phyloP scores from a whole-genome alignment of 192 early-diverging fungal genomes.

The Umbelopsis sp. region DNA sequence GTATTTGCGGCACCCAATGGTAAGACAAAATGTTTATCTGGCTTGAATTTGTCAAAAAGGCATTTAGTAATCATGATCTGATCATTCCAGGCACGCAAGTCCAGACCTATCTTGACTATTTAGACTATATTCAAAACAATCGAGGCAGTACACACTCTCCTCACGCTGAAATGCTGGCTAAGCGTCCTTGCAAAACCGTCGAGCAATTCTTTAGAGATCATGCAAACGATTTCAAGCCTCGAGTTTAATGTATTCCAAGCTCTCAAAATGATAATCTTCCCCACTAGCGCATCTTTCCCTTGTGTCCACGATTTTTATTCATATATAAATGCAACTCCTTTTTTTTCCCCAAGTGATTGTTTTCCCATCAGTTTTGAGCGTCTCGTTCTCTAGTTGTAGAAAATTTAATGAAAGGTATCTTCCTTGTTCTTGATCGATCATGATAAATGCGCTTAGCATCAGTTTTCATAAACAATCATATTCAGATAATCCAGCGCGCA shows the following conservation, averaged over 20 bases:
- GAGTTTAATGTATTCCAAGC: constrained; percentile 13
- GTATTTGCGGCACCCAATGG: constrained; percentile 29
- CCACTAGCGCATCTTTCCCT: not conserved
- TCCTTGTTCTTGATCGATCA: too few species aligned
- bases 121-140: constrained; percentile 31
- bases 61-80: not conserved
- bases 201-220: constrained; percentile 34
- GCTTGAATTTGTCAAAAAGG: not conserved
- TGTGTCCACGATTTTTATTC: too few species aligned
- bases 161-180: constrained; percentile 29
- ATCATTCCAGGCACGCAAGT: constrained; percentile 28
- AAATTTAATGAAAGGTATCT: too few species aligned
- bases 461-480: too few species aligned
- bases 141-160: constrained; percentile 33
- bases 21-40: not conserved
- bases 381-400: too few species aligned
- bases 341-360: too few species aligned
- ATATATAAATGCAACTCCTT: too few species aligned
- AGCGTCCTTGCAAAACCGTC: constrained; percentile 21
- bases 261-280: not conserved
- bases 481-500: too few species aligned
- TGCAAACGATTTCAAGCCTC: constrained; percentile 39
- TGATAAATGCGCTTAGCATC: too few species aligned
- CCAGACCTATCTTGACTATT: constrained; percentile 36
- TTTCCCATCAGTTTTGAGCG: too few species aligned